phyloP scores from a whole-genome alignment of 2,329 filamentous ascomycete species.

The Colletotrichum sp. region DNA sequence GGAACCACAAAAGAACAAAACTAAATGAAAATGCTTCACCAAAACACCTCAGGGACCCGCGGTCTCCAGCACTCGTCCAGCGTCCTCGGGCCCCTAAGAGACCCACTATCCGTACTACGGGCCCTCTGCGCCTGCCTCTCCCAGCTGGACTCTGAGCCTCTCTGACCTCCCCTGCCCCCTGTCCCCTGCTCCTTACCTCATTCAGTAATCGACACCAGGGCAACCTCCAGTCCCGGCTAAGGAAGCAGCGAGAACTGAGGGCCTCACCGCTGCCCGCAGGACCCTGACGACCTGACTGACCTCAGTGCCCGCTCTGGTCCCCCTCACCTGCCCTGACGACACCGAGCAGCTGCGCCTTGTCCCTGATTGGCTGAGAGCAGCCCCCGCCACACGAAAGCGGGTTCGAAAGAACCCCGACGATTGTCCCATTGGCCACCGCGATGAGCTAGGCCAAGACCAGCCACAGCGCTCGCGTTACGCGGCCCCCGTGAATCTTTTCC shows the following conservation, averaged over 20 bases:
- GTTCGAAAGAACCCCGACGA: fast-evolving
- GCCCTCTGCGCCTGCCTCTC: constrained; percentile 9
- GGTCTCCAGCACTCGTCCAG: neutral
- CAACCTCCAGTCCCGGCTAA: neutral
- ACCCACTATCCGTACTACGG: neutral
- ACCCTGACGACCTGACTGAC: constrained; percentile 4
- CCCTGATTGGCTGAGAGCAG: neutral
- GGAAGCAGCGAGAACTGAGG: neutral
- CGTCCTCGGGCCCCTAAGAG: neutral
- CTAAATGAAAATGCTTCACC: neutral
- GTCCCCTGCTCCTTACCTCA: neutral
- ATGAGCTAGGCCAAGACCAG: neutral
- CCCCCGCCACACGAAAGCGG: neutral
- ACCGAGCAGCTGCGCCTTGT: neutral
- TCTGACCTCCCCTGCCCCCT: neutral
- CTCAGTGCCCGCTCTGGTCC: neutral
- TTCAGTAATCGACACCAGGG: neutral
- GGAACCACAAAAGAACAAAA: too few relatives aligned
- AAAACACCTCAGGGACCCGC: neutral
- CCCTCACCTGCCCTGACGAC: neutral
- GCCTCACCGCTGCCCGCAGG: neutral
- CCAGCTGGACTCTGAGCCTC: constrained; percentile 1
- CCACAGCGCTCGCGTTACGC: constrained; percentile 11
- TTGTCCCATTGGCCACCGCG: neutral
- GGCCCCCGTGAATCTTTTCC: neutral